A percentile compares a stretch with the other conserved stretches of the same genome.
phyloP scores from a whole-genome alignment of 106 monocot genomes.

The Triglochin maritima region DNA sequence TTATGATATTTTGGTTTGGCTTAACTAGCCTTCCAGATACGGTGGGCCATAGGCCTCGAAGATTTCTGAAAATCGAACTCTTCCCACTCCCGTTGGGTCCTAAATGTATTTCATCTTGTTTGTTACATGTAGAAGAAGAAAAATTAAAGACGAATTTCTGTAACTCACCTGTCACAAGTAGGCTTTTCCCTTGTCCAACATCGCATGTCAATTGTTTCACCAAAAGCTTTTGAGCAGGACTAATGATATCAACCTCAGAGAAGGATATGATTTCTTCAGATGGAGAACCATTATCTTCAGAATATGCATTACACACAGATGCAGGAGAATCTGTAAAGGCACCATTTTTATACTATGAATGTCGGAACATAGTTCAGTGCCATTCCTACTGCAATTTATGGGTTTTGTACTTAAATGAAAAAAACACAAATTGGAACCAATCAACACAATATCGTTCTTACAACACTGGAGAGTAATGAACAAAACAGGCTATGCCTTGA shows the following conservation, averaged over 20 bases:
- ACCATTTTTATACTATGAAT: too few relatives aligned
- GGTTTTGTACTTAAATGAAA: too few relatives aligned
- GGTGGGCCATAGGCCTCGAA: constrained; percentile 81
- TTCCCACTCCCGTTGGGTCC: constrained; percentile 99
- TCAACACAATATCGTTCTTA: too few relatives aligned
- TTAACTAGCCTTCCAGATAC: constrained; percentile 55
- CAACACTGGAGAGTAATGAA: too few relatives aligned
- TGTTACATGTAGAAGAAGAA: too few relatives aligned
- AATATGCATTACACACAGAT: constrained; percentile 15
- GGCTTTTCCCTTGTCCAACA: constrained; percentile 59
- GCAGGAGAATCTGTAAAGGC: constrained; percentile 34
- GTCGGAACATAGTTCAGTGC: too few relatives aligned
- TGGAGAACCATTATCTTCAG: constrained; percentile 14
- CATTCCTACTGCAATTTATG: too few relatives aligned
- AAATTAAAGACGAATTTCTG: too few relatives aligned
- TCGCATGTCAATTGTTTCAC: constrained; percentile 69
- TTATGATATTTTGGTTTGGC: constrained; percentile 31
- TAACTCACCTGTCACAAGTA: constrained; percentile 89
- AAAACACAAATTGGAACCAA: too few relatives aligned
- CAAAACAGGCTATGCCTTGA: too few relatives aligned
- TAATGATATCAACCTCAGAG: constrained; percentile 62
- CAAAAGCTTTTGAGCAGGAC: constrained; percentile 78
- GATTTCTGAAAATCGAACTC: constrained; percentile 90
- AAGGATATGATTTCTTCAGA: constrained; percentile 65
- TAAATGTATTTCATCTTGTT: too few relatives aligned